These are phyloP conservation scores for Cystofilobasidium capitatum DNA, from an alignment of 768 basidiomycete species.

Conservation along the genomic window DNA sequence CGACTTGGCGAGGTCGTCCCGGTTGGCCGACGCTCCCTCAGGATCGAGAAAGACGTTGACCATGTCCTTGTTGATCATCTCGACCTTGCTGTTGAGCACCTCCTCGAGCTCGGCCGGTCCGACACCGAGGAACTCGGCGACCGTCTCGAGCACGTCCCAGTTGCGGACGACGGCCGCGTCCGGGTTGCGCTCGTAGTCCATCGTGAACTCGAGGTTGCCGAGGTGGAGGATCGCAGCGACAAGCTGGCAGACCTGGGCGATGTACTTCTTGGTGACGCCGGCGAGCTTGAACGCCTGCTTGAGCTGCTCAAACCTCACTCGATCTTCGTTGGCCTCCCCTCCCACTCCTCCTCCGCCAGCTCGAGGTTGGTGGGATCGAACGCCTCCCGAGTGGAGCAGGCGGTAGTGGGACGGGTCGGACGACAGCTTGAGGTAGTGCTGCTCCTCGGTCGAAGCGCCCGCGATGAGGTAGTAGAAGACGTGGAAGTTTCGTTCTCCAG, in stretches of 20 bases:
- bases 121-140: constrained; percentile 86
- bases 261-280: constrained; percentile 83
- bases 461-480: constrained; percentile 95
- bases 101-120: constrained; percentile 60
- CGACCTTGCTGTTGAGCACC: constrained; percentile 80
- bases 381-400: constrained; percentile 52
- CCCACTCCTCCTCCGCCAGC: constrained; percentile 22
- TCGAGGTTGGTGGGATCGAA: background rate
- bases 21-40: constrained; percentile 82
- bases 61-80: constrained; percentile 88
- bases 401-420: constrained; percentile 67
- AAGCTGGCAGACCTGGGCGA: constrained; percentile 90
- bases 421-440: constrained; percentile 71
- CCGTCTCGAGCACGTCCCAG: constrained; percentile 65
- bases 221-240: constrained; percentile 92
- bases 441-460: constrained; percentile 78
- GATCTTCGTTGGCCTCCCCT: constrained; percentile 53
- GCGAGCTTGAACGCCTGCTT: constrained; percentile 88
- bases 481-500: constrained; percentile 92
- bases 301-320: constrained; percentile 80
- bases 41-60: constrained; percentile 93
- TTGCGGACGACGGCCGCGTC: constrained; percentile 90
- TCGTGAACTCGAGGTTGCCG: constrained; percentile 84
- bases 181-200: constrained; percentile 72
- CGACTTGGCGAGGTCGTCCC: constrained; percentile 87